phyloP scores from a whole-genome alignment of 176 grass and related monocot genomes.

The Cenchrus americanus region DNA sequence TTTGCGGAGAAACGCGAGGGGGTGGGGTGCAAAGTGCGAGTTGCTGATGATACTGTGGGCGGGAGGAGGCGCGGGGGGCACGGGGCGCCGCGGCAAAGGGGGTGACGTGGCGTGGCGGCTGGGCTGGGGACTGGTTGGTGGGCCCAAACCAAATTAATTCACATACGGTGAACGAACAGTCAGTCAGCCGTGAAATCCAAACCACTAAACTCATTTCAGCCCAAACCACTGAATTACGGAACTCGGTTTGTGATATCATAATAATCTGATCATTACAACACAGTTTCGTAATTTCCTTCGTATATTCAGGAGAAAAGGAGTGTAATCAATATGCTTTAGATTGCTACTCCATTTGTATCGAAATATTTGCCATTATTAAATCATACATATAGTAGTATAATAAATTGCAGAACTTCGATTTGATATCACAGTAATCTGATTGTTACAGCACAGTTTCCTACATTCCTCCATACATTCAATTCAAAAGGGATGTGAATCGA shows the following conservation, averaged over 20 bases:
- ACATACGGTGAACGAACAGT: no score
- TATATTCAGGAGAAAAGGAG: neutral
- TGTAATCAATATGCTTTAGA: neutral
- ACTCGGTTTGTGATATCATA: neutral
- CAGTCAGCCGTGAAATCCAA: no score
- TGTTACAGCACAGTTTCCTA: neutral
- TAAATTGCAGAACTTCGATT: neutral
- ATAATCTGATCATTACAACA: neutral
- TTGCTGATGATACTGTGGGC: neutral
- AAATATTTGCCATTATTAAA: neutral
- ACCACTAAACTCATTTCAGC: no score
- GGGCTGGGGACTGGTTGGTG: neutral
- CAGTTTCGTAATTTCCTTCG: neutral
- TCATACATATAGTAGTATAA: neutral
- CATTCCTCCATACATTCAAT: neutral
- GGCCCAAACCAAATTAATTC: no score
- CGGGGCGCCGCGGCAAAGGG: neutral
- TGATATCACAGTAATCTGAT: neutral
- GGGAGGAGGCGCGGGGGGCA: neutral
- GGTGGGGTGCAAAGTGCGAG: neutral
- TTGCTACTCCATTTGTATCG: neutral
- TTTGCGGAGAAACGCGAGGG: rapidly evolving
- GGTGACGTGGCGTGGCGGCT: neutral
- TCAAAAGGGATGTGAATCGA: neutral
- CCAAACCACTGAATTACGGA: neutral